Evolutionary conservation across 2,329 filamentous ascomycete genomes (phyloP), one percentile per base, ranked within the genome.

Genomic region (Exophiala mesophila): DNA sequence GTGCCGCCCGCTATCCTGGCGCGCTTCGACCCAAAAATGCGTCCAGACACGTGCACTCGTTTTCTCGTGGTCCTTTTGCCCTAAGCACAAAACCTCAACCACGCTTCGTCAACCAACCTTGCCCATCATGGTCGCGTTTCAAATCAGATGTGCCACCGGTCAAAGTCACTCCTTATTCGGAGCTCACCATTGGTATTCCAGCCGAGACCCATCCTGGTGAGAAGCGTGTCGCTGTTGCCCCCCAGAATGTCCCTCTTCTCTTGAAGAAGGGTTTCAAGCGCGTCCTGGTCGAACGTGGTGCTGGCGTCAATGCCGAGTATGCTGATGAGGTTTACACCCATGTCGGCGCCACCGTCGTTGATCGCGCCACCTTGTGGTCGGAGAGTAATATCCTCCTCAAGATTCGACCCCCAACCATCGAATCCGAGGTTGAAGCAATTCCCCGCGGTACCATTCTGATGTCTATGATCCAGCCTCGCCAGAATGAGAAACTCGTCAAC

Each of bases 201-300:
- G 78, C 76, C 44, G 88, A 95, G 64, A 83, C 78, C n/a, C 88
- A 77, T 56, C 77, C 80, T 1, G 78, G 82, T 44, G 88, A 95
- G 67, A 80, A 83, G 30, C 84, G 88, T 37, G 88, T 94, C 10
- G 86, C 88, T 20, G 74, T 94, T 42, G 90, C 86, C 0, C 88
- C 88, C 1, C 79, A 85, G 51, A 94, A 94, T 67, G 85, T 88
- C 12, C 76, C 82, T 2, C 69, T 94, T 1, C 68, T 95, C 1
- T 77, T 89, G 50, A 94, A 94, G 63, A 94, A 94, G 63, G 88
- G 88, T 23, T 92, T 88, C 61, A 74, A 73, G 23, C 78, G 80
- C 49, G 77, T 95, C 17, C 67, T 94, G 2, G 76, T 95, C 26
- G 85, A 94, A 67, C 78, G 80, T 15, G 85, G 85, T 26, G 88